Percentiles rank a stretch among this genome's conserved stretches.
Conservation (phyloP, 176 grass and related monocot genomes). For the Aegilops umbellulata region DNA sequence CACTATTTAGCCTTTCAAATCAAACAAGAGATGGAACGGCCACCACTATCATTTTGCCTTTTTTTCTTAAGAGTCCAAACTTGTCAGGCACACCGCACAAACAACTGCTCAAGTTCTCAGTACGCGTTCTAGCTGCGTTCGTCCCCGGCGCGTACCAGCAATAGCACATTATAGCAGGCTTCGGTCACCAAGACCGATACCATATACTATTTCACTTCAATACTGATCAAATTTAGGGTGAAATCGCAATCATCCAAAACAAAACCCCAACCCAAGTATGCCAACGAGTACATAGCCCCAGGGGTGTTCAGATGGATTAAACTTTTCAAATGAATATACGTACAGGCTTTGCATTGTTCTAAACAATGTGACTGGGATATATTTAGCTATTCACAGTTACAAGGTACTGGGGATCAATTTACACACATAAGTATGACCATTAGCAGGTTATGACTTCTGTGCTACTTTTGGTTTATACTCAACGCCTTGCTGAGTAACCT, state of each 20-base stretch:
- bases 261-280: background rate
- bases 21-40: background rate
- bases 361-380: background rate
- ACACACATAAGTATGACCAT: background rate
- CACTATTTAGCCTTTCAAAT: background rate
- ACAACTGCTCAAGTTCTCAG: background rate
- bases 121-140: background rate
- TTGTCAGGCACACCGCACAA: background rate
- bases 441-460: background rate
- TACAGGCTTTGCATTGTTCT: background rate
- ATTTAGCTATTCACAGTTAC: no score
- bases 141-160: background rate
- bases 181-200: background rate
- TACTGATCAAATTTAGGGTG: background rate
- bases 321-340: background rate
- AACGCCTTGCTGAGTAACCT: slow-evolving; percentile 19
- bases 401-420: background rate
- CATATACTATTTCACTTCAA: no score
- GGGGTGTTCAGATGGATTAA: background rate
- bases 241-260: background rate
- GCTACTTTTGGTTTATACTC: slow-evolving; percentile 9
- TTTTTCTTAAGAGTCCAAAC: background rate
- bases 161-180: background rate
- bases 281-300: background rate
- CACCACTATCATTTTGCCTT: background rate